Base-by-base conservation (phyloP, 768 basidiomycete genomes). In the Suillus subluteus region DNA sequence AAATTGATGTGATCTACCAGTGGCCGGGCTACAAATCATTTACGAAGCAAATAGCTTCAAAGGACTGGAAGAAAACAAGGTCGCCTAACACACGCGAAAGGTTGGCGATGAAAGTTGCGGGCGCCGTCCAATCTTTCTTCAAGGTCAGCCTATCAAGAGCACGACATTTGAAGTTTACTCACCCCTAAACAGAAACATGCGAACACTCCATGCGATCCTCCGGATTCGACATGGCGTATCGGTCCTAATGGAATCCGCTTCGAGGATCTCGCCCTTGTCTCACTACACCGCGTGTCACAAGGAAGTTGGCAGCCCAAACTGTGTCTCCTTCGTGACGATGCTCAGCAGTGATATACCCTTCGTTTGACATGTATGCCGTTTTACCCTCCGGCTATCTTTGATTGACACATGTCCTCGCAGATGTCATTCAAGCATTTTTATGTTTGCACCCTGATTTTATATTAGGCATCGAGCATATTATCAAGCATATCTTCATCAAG, bases 221-320 rank as follows among this genome's bases (percentile, higher is more conserved):
- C 67, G 15, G 54, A 56, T 46, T 63, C 63, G 1, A 12, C 13
- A 38, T 76, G 76, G 76, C 71, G 70, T 30, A 40, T 76, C 23
- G 75, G 76, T 37, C 63, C 62, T 1, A 59, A 62, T n/a, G 78
- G 70, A 6, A 72, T 78, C 40, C 70, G 66, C 55, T 64, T 76
- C 15, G 63, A 71, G 8, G 69, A 75, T 43, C 54, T 78, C 62
- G 80, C 88, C 65, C 86, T 94, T 46, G 87, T 94, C 71, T 87
- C 88, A 69, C 82, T 93, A 58, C 89, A 90, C 76, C 91, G 91
- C 67, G 91, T 93, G 64, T 92, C 91, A 5, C 86, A 85, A 79
- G 91, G 91, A 26, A 89, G 88, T 69, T 93, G 91, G 91, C 91
- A 93, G 69, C 90, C 91, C 30, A 84, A 88, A 59, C 75, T 93